phyloP scores from a whole-genome alignment of 805 yeast genomes.

The Isabelozyma rhagii region DNA sequence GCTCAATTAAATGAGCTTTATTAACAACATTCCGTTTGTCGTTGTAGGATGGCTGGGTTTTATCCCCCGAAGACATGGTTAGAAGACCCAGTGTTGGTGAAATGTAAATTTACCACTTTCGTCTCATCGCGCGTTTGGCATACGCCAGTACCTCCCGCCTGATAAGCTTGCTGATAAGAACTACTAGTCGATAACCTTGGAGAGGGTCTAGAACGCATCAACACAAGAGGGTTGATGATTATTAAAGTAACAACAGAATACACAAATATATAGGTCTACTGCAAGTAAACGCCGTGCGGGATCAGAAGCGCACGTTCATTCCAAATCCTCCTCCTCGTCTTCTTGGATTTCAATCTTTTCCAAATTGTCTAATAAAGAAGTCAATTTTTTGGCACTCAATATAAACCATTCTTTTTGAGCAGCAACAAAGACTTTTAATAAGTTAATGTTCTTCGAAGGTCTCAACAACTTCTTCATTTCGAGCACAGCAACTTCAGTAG shows the following conservation, averaged over 20 bases:
- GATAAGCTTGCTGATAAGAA: neutral
- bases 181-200: neutral
- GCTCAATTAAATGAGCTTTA: conserved; percentile 37
- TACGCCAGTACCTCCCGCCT: neutral
- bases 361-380: conserved; percentile 24
- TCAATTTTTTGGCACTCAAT: conserved; percentile 31
- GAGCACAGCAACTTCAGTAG: conserved; percentile 75
- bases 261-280: neutral
- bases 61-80: conserved; percentile 4
- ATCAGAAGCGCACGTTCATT: neutral
- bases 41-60: conserved; percentile 17
- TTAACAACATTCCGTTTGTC: conserved; percentile 26
- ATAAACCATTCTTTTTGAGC: conserved; percentile 61
- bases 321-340: conserved; percentile 9
- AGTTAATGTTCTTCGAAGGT: conserved; percentile 60
- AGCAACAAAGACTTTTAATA: conserved; percentile 63
- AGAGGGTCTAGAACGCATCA: neutral
- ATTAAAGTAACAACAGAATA: neutral
- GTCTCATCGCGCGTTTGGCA: neutral
- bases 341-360: conserved; percentile 34
- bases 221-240: neutral
- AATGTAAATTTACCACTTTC: too few species aligned
- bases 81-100: neutral
- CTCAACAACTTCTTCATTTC: conserved; percentile 70
- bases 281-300: too few species aligned